Evolutionary conservation across 2,329 filamentous ascomycete genomes (phyloP), one percentile per base, ranked within the genome.

Genomic region (Pyrenophora graminea): DNA sequence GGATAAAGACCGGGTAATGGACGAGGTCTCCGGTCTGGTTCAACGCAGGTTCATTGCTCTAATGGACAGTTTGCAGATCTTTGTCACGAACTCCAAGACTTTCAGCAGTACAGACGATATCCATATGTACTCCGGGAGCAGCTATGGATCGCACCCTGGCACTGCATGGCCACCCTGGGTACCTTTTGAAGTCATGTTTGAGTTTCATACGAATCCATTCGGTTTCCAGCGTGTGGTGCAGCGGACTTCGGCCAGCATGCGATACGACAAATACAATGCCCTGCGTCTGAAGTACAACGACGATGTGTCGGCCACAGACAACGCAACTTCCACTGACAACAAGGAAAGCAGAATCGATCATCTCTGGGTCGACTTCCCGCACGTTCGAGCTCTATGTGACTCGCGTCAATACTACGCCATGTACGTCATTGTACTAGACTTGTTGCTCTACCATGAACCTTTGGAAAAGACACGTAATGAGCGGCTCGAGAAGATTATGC

Each of bases 21-120:
- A 99, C 70, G 88, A 90, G 62, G 91, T 99, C 65, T 96, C 91
- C 66, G 95, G 94, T 46, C 82, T 99, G 39, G 93, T 99, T 1
- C 95, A 99, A 71, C 88, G 92, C 32, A 88, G 94, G 6, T 97
- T 97, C 77, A 85, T 92, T 23, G 86, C 97, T 56, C 90, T 91
- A 61, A 97, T 97, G 89, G 94, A 99, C 74, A 96, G 93, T 68
- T 88, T 95, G 23, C 94, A 99, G 71, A 97, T 99, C 75, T 99
- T 99, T 63, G 92, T 99, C 42, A 94, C 93, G 0, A 93, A 93
- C 56, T 89, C 93, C 65, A 95, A 95, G 76, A 94, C 88, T 71
- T 93, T 99, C 73, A 83, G 84, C 10, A 82, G 84, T 10, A 89
- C 88, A 8, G 88, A 90, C 56, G 85, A 95, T 58, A 82, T 97